These are phyloP conservation scores for Gentiana dahurica DNA, from an alignment of 257 asterid species.

Conservation along the genomic window DNA sequence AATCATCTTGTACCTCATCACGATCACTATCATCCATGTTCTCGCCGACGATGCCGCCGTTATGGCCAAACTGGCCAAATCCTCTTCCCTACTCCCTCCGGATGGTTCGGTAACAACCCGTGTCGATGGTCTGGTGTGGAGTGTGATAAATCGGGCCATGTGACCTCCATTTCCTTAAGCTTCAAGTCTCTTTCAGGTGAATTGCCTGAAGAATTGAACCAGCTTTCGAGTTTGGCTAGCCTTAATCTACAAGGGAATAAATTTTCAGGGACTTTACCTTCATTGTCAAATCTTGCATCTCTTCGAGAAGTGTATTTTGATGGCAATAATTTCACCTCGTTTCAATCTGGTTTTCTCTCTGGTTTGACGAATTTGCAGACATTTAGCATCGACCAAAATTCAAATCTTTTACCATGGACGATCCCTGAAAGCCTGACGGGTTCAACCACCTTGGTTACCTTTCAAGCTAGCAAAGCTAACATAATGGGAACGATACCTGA, in stretches of 20 bases:
- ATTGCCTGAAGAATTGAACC: conserved; percentile 40
- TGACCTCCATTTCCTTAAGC: conserved; percentile 38
- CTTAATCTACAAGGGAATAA: conserved; percentile 45
- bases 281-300: conserved; percentile 27
- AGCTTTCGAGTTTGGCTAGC: conserved; percentile 45
- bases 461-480: conserved; percentile 41
- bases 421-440: conserved; percentile 37
- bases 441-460: conserved; percentile 32
- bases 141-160: conserved; percentile 41
- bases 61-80: conserved; percentile 47
- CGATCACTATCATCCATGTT: conserved; percentile 24
- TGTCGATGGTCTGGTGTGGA: conserved; percentile 65
- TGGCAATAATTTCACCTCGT: conserved; percentile 42
- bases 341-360: conserved; percentile 39
- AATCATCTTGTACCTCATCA: conserved; percentile 9
- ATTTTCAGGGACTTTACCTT: conserved; percentile 54
- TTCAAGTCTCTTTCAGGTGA: conserved; percentile 39
- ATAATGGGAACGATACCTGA: conserved; percentile 58
- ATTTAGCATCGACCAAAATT: conserved; percentile 46
- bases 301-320: conserved; percentile 47
- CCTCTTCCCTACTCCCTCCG: conserved; percentile 37
- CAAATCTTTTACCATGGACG: conserved; percentile 48
- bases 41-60: conserved; percentile 43
- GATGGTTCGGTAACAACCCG: conserved; percentile 48
- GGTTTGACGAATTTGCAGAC: conserved; percentile 43